These are phyloP conservation scores for Mucor saturninus DNA, from an alignment of 371 early-diverging fungal species.

Conservation along the genomic window DNA sequence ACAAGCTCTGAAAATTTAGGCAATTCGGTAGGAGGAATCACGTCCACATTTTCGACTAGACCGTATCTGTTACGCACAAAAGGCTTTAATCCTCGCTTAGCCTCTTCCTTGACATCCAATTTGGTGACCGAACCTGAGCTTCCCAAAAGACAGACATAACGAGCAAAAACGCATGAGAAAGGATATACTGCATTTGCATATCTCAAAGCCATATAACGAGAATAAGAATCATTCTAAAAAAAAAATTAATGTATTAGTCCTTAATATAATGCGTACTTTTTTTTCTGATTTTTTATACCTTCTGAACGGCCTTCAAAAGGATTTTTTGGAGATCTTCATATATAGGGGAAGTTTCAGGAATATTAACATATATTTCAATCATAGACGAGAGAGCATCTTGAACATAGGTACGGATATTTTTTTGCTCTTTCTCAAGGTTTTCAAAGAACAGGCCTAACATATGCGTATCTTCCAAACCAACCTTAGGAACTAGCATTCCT, in stretches of 20 bases:
- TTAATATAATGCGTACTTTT: background rate
- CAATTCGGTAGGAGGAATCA: conserved; percentile 43
- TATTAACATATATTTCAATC: conserved; percentile 70
- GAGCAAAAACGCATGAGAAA: conserved; percentile 71
- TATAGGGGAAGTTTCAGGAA: conserved; percentile 36
- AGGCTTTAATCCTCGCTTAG: conserved; percentile 57
- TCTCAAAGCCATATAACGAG: conserved; percentile 66
- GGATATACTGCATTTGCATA: conserved; percentile 81
- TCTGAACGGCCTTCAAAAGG: conserved; percentile 63
- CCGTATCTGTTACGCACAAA: conserved; percentile 42
- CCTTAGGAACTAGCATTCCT: conserved; percentile 58
- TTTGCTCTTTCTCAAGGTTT: conserved; percentile 66
- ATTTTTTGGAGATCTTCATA: conserved; percentile 57
- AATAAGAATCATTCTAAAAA: conserved; percentile 39
- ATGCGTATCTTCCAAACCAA: conserved; percentile 63
- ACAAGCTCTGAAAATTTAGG: conserved; percentile 57
- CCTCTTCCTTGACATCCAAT: conserved; percentile 79
- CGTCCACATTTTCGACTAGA: conserved; percentile 29
- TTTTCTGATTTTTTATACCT: conserved; percentile 44
- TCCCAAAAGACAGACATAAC: conserved; percentile 79
- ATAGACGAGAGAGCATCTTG: conserved; percentile 84
- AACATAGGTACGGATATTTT: conserved; percentile 74
- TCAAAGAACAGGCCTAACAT: conserved; percentile 73
- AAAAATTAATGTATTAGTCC: background rate
- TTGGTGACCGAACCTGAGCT: conserved; percentile 65